Evolutionary conservation across 345 rosid species (phyloP).

Genomic region (Heritiera littoralis): DNA sequence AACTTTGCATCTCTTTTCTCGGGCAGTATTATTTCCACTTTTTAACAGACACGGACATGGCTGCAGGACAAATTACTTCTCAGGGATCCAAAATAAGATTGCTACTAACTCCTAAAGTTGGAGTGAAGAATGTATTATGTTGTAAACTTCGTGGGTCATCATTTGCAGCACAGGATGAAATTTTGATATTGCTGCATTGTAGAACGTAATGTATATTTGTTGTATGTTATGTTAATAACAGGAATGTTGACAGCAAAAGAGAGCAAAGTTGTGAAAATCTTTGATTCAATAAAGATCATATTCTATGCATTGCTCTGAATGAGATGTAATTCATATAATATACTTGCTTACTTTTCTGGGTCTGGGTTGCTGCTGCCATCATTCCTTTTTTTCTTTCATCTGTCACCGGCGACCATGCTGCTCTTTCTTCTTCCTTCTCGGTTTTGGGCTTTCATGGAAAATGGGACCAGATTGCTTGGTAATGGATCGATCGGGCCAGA

Average conservation of each 20-base stretch:
- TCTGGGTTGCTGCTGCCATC: too few relatives aligned
- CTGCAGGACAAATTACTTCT: slow-evolving; percentile 23
- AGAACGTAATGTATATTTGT: slow-evolving; percentile 6
- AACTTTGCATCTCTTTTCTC: background rate
- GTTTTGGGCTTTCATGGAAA: too few relatives aligned
- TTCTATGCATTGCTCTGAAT: background rate
- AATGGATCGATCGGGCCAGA: too few relatives aligned
- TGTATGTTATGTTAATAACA: slow-evolving; percentile 17
- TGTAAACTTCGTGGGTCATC: slow-evolving; percentile 1
- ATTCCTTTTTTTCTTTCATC: too few relatives aligned
- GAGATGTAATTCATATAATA: background rate
- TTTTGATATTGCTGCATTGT: slow-evolving; percentile 16
- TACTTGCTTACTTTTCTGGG: background rate
- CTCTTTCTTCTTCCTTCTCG: too few relatives aligned
- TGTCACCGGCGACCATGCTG: too few relatives aligned
- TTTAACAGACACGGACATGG: slow-evolving; percentile 2
- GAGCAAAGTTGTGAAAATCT: background rate
- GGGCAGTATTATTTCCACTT: background rate
- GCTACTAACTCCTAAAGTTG: slow-evolving; percentile 22
- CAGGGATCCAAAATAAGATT: background rate
- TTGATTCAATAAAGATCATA: slow-evolving; percentile 1
- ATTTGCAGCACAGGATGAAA: slow-evolving; percentile 14
- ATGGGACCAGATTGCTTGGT: too few relatives aligned
- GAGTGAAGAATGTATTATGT: slow-evolving; percentile 23
- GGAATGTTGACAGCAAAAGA: slow-evolving; percentile 12